Conservation (phyloP, 495 filamentous ascomycete species). For the Entonaema liquescens region DNA sequence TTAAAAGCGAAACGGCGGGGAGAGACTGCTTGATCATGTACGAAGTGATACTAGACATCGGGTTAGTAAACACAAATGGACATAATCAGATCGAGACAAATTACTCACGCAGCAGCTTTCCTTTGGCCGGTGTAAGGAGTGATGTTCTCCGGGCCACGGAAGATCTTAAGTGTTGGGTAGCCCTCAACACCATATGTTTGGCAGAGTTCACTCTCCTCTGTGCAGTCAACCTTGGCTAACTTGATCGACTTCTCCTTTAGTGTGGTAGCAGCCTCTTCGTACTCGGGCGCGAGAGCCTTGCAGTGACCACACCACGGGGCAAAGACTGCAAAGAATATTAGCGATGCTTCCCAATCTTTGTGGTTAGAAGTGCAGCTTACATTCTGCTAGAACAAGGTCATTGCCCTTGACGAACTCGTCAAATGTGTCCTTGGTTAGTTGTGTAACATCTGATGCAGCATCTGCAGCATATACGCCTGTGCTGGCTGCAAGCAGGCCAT, state of each 20-base stretch:
- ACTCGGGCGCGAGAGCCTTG: slow-evolving; percentile 85
- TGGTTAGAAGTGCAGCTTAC: slow-evolving; percentile 56
- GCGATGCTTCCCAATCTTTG: slow-evolving; percentile 9
- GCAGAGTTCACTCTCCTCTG: slow-evolving; percentile 91
- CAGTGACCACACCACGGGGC: slow-evolving; percentile 83
- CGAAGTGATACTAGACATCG: slow-evolving; percentile 77
- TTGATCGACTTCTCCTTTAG: slow-evolving; percentile 95
- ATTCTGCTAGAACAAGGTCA: slow-evolving; percentile 82
- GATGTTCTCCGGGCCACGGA: slow-evolving; percentile 88
- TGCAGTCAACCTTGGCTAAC: slow-evolving; percentile 96
- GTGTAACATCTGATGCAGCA: slow-evolving; percentile 75
- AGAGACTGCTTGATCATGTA: slow-evolving; percentile 99
- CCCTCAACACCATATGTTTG: slow-evolving; percentile 89
- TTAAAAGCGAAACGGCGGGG: slow-evolving; percentile 85
- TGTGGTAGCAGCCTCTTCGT: slow-evolving; percentile 89
- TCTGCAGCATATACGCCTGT: slow-evolving; percentile 66
- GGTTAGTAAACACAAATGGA: slow-evolving; percentile 42
- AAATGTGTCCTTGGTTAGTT: slow-evolving; percentile 87
- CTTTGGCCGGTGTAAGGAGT: slow-evolving; percentile 87
- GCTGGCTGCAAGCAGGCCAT: slow-evolving; percentile 69
- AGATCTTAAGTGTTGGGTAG: slow-evolving; percentile 98
- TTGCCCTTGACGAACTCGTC: slow-evolving; percentile 83
- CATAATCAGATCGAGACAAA: background rate
- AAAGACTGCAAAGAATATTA: slow-evolving; percentile 61
- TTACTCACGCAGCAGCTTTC: slow-evolving; percentile 85